Percentiles rank a stretch among this genome's conserved stretches.
phyloP scores from a whole-genome alignment of 2,329 filamentous ascomycete species.

The Xylaria sp. region DNA sequence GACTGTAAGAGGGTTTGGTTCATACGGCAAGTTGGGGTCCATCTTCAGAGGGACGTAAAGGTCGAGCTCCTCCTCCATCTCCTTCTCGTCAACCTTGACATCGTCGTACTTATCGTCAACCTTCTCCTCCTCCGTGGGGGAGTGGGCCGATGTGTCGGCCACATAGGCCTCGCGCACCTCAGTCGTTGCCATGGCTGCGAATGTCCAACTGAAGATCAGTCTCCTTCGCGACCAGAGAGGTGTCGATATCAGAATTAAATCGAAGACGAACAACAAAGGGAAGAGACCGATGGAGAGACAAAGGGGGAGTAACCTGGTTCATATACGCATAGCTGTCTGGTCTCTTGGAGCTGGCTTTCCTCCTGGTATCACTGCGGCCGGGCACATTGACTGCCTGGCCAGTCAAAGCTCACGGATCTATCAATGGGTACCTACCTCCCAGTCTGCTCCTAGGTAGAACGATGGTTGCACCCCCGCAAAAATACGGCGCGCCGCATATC shows the following conservation, averaged over 20 bases:
- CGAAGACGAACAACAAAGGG: conserved; percentile 12
- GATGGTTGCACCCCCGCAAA: conserved; percentile 16
- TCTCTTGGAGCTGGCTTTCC: conserved; percentile 1
- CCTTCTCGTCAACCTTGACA: conserved; percentile 46
- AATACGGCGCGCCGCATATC: conserved; percentile 23
- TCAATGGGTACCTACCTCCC: conserved; percentile 10
- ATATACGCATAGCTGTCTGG: conserved; percentile 26
- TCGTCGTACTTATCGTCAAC: conserved; percentile 44
- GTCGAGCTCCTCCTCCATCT: conserved; percentile 52
- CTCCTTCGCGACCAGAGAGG: conserved; percentile 29
- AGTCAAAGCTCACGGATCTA: conserved; percentile 12
- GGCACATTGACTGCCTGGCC: neutral
- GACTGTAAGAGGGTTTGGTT: conserved; percentile 60
- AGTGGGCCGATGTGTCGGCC: conserved; percentile 37
- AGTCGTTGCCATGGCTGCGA: conserved; percentile 44
- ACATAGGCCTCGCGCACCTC: conserved; percentile 41
- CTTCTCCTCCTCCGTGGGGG: conserved; percentile 40
- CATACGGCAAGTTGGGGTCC: conserved; percentile 50
- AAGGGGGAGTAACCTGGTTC: conserved; percentile 29
- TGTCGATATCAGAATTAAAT: conserved; percentile 27
- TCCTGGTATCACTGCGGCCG: conserved; percentile 1
- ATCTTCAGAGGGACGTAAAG: conserved; percentile 55
- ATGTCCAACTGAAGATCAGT: conserved; percentile 39
- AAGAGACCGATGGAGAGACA: neutral
- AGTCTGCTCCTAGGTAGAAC: neutral